Base-by-base conservation (phyloP, 2,329 filamentous ascomycete species). In the Fusarium anguioides region DNA sequence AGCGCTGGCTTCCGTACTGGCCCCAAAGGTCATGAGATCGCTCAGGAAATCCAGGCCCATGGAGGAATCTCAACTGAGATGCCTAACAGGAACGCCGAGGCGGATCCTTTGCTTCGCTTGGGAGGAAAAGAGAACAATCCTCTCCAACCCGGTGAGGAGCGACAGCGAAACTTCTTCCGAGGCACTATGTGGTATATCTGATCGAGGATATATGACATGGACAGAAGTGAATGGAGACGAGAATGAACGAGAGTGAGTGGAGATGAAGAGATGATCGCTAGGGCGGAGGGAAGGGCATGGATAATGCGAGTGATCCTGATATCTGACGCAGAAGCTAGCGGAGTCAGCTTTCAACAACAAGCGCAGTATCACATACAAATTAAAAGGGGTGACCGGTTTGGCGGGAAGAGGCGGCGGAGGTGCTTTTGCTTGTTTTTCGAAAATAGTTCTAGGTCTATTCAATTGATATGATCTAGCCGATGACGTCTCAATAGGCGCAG, bases 181-280 rank as follows among this genome's bases (percentile, higher is more conserved):
- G 50, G 69, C 23, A 82, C 80, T 9, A 82, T 82, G 80, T 82
- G 81, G 81, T 82, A 76, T 66, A 81, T 82, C 49, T 82, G 70
- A 70, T 26, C 17, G 10, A 24, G 33, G 47, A 20, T 44, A 23
- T 23, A 26, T 27, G 23, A 10, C 11, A 27, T 33, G 36, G 31
- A 42, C 24, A 27, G n/a, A 20, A 40, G n/a, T 20, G 14, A 26
- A 40, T 44, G 29, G 33, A 42, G 47, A 39, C 21, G 39, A 24
- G 26, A 18, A 10, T 37, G 42, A 23, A 10, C 31, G 42, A 23
- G 24, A 42, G 24, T 23, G 17, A 44, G 27, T 15, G 47, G 44
- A 11, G 44, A 45, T 48, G 40, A 41, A 60, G 46, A 37, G 23
- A 9, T 21, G 41, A 68, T 68, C 64, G 65, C 60, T 62, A 62